A percentile compares a stretch with the other conserved stretches of the same genome.
phyloP scores from a whole-genome alignment of 345 rosid species.

The Corchorus capsularis region DNA sequence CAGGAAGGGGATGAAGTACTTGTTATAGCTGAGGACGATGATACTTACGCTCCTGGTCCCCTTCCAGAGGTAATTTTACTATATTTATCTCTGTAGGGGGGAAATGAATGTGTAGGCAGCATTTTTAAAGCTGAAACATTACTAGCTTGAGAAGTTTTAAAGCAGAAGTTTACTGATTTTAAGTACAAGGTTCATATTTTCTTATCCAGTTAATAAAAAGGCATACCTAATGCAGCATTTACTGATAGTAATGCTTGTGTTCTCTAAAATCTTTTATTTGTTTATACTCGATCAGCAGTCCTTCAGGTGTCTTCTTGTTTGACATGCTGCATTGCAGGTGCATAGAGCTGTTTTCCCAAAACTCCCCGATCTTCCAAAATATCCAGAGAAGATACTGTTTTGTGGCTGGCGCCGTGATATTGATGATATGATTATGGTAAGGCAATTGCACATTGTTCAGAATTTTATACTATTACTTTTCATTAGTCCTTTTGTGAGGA shows the following conservation, averaged over 20 bases:
- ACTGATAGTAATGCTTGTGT: background rate
- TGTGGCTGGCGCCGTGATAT: slow-evolving; percentile 99
- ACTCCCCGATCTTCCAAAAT: slow-evolving; percentile 74
- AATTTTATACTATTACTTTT: slow-evolving; percentile 14
- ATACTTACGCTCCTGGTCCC: slow-evolving; percentile 85
- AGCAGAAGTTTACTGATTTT: background rate
- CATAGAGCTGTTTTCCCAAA: slow-evolving; percentile 54
- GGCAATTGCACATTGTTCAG: background rate
- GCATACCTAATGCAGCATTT: background rate
- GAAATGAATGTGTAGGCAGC: background rate
- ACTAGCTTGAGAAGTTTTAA: slow-evolving; percentile 12
- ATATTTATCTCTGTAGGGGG: slow-evolving; percentile 14
- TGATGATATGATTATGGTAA: slow-evolving; percentile 94
- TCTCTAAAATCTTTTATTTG: background rate
- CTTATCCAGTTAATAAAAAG: background rate
- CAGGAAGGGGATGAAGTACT: slow-evolving; percentile 85
- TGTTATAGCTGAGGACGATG: slow-evolving; percentile 97
- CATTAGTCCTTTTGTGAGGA: background rate
- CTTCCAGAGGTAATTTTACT: slow-evolving; percentile 67
- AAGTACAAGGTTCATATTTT: background rate
- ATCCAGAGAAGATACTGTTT: slow-evolving; percentile 85
- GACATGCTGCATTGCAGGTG: slow-evolving; percentile 45
- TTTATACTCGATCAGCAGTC: background rate
- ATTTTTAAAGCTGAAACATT: slow-evolving; percentile 8
- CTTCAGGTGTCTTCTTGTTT: slow-evolving; percentile 18